Conservation (phyloP, 2,329 filamentous ascomycete genomes). For the Proliferodiscus dingleyae region DNA sequence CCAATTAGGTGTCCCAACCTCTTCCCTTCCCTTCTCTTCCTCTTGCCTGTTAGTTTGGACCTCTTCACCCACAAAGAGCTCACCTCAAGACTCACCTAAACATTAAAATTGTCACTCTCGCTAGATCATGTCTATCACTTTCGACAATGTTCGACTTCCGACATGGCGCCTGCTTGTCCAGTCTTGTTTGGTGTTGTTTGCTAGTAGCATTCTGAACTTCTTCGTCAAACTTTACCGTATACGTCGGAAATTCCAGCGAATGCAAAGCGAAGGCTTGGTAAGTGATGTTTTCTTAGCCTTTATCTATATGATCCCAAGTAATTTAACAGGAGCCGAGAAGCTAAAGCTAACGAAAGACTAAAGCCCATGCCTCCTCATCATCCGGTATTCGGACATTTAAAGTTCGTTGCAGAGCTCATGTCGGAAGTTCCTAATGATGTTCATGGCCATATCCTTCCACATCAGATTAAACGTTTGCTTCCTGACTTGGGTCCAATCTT, state of each 20-base stretch:
- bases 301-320: background rate
- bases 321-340: background rate
- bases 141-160: background rate
- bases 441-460: slow-evolving; percentile 1
- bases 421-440: background rate
- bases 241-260: background rate
- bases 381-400: background rate
- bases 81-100: no score
- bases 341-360: background rate
- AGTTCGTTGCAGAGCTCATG: background rate
- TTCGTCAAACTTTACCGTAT: background rate
- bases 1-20: no score
- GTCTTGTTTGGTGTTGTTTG: background rate
- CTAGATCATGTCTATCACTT: background rate
- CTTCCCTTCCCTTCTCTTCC: no score
- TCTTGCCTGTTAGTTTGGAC: no score
- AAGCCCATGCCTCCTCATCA: slow-evolving; percentile 3
- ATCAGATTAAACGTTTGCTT: background rate
- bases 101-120: no score
- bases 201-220: background rate
- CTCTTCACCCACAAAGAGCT: no score
- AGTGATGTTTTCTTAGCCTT: background rate
- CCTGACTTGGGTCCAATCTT: slow-evolving; percentile 5
- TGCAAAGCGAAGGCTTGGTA: background rate
- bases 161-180: background rate